Percentiles rank a stretch among this genome's conserved stretches.
phyloP scores from a whole-genome alignment of 352 stramenopile species.

The Pythium myriotylum region DNA sequence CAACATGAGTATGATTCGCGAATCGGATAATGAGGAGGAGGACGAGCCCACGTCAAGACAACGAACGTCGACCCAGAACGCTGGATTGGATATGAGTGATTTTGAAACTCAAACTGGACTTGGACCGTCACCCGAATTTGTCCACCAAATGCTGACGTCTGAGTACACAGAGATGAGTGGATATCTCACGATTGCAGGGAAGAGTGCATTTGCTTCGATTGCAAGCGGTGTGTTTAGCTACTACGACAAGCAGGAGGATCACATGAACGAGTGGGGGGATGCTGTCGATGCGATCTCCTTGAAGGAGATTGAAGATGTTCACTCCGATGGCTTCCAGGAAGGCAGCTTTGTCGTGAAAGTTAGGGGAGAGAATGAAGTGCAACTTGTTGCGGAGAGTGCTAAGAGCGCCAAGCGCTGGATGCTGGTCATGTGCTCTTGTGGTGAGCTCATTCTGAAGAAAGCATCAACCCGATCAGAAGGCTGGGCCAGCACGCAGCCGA shows the following conservation, averaged over 20 bases:
- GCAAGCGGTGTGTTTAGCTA: slow-evolving; percentile 87
- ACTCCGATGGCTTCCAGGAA: slow-evolving; percentile 70
- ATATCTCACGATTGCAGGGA: slow-evolving; percentile 65
- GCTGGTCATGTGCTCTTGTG: slow-evolving; percentile 88
- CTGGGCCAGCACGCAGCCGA: slow-evolving; percentile 78
- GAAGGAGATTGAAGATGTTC: slow-evolving; percentile 75
- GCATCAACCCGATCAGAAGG: slow-evolving; percentile 50
- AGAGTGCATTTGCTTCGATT: slow-evolving; percentile 74
- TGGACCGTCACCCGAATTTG: slow-evolving; percentile 16
- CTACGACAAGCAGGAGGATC: slow-evolving; percentile 82
- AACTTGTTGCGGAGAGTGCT: slow-evolving; percentile 67
- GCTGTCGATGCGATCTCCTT: slow-evolving; percentile 82
- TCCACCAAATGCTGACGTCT: slow-evolving; percentile 28
- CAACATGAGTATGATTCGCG: slow-evolving; percentile 32
- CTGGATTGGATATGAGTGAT: slow-evolving; percentile 25
- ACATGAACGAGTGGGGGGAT: slow-evolving; percentile 84
- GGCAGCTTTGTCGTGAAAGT: slow-evolving; percentile 82
- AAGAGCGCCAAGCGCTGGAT: slow-evolving; percentile 84
- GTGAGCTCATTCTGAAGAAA: slow-evolving; percentile 76
- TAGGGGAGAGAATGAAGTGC: slow-evolving; percentile 67
- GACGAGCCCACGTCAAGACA: slow-evolving; percentile 3
- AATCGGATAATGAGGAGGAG: slow-evolving; percentile 31
- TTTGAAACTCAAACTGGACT: slow-evolving; percentile 16
- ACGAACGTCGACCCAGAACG: slow-evolving; percentile 11
- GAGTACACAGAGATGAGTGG: slow-evolving; percentile 63